Percentiles rank a stretch among this genome's conserved stretches.
phyloP scores from a whole-genome alignment of 441 rosid species.

The Adansonia grandidieri region DNA sequence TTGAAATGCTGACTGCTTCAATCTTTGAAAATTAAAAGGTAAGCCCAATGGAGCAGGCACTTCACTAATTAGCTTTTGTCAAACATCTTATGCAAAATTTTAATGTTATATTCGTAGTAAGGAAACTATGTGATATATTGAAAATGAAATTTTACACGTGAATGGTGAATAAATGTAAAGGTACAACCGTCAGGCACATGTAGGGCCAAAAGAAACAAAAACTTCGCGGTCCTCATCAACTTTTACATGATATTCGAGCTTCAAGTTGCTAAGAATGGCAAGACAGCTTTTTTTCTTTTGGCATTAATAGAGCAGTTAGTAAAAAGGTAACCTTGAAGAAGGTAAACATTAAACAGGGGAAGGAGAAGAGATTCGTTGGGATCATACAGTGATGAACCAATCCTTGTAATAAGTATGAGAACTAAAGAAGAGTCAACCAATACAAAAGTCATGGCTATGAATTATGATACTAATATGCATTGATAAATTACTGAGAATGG shows the following conservation, averaged over 20 bases:
- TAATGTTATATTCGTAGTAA: background rate
- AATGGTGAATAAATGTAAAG: background rate
- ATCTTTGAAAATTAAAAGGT: background rate
- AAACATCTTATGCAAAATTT: background rate
- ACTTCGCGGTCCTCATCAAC: background rate
- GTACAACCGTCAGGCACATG: background rate
- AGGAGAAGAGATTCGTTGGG: background rate
- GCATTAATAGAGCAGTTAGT: background rate
- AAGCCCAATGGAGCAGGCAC: background rate
- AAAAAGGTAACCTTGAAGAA: slow-evolving; percentile 11
- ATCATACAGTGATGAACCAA: background rate
- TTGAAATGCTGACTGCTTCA: background rate
- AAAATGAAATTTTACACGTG: background rate
- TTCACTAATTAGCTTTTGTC: background rate
- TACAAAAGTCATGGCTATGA: background rate
- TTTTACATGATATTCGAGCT: background rate
- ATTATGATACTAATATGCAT: background rate
- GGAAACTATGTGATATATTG: background rate
- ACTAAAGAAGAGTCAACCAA: background rate
- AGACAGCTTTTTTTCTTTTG: background rate
- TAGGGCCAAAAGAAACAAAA: background rate
- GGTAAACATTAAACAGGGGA: background rate
- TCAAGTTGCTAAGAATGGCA: background rate
- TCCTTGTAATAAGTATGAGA: background rate
- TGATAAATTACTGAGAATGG: background rate